Conservation (phyloP, 805 yeast genomes). For the Yarrowia deformans region DNA sequence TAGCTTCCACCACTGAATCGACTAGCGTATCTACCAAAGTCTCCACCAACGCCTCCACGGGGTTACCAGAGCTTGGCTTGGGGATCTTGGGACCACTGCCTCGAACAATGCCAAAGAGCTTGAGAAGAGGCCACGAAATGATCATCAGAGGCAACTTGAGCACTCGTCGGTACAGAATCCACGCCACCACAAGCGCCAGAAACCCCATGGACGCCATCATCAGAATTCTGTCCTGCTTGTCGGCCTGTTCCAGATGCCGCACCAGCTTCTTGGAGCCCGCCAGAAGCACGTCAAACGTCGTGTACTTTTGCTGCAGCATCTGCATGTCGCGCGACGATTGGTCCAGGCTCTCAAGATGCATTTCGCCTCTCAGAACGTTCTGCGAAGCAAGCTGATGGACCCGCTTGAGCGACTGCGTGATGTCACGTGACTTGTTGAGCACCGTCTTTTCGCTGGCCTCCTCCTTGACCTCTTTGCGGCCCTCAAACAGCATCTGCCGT, state of each 20-base stretch:
- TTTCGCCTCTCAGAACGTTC: constrained; percentile 30
- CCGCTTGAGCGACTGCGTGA: constrained; percentile 44
- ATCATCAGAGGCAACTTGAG: constrained; percentile 51
- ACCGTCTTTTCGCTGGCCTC: constrained; percentile 43
- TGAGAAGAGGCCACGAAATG: constrained; percentile 47
- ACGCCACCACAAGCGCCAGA: constrained; percentile 49
- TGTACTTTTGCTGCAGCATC: constrained; percentile 50
- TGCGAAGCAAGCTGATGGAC: constrained; percentile 43
- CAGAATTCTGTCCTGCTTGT: constrained; percentile 50
- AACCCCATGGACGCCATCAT: constrained; percentile 53
- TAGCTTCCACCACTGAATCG: constrained; percentile 9
- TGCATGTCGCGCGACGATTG: constrained; percentile 48
- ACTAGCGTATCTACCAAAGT: constrained; percentile 1
- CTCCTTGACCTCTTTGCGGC: constrained; percentile 31
- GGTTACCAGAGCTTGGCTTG: background rate
- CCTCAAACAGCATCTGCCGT: constrained; percentile 35
- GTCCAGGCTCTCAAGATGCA: constrained; percentile 26
- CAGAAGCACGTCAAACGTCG: constrained; percentile 51
- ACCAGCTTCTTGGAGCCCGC: constrained; percentile 51
- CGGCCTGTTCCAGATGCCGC: constrained; percentile 53
- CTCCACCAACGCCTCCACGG: background rate
- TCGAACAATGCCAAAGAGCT: constrained; percentile 43
- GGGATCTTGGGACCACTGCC: constrained; percentile 13
- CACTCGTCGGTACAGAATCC: constrained; percentile 53
- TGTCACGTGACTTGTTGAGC: constrained; percentile 44